Evolutionary conservation across 148 eudicot species (phyloP), one percentile per base, ranked within the genome.

Genomic region (Limonium bicolor): DNA sequence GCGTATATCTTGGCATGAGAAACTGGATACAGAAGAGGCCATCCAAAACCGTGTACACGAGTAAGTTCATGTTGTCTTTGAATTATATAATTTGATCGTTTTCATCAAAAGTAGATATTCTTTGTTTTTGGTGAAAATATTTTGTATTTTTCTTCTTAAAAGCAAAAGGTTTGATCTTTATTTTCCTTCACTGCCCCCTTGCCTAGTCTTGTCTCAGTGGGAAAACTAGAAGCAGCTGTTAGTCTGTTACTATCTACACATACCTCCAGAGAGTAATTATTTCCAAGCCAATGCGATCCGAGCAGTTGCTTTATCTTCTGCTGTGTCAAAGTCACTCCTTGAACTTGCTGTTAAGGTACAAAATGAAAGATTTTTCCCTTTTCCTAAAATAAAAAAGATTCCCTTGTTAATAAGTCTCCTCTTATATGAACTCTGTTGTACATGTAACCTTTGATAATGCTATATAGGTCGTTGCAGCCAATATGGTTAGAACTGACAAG

Each of bases 271-370:
- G 68, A 90, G 99, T 67, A 57, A 72, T 24, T 85, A 70, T 60
- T 90, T 90, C 66, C 76, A 72, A 63, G 70, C 77, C 48, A 90
- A 90, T 73, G 85, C 99, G 32, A 61, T 90, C 46, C 95, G 95
- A 60, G 99, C 99, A 7, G 84, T 90, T 63, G 95, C 99, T 53
- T 95, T 90, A 53, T 78, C 99, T 53, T 90, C 99, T 55, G 93
- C 99, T 33, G 99, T 90, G 42, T 90, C 99, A 17, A 61, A 53
- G 43, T 80, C 93, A 52, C 79, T 90, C 46, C 87, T 75, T 58
- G 99, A 90, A 67, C 95, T 90, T 41, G 80, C 99, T 30, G 95
- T 90, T 22, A 90, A 90, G 99, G 99, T 81, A 76, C 39, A 46
- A 17, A 36, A 14, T 29, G 15, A 21, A n/a, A 13, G n/a, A 41